These are phyloP conservation scores for Meyerozyma athensensis DNA, from an alignment of 1,139 yeast species.

Conservation along the genomic window DNA sequence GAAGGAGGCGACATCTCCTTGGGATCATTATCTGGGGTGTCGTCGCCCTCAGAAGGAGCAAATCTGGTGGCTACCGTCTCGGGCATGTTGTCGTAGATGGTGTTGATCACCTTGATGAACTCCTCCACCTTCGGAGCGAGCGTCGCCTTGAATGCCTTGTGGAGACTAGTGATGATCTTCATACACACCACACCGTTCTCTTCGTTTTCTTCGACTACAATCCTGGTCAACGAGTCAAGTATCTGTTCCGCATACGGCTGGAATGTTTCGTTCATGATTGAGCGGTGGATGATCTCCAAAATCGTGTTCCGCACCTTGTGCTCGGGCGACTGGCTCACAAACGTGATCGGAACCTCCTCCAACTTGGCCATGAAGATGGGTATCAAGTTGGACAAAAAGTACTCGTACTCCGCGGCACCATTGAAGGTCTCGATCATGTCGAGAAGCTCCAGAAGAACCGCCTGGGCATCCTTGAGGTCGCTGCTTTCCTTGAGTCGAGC, in stretches of 20 bases:
- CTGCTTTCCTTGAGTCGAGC: conserved; percentile 50
- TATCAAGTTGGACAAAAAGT: conserved; percentile 55
- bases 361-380: conserved; percentile 61
- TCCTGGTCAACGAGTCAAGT: conserved; percentile 54
- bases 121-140: conserved; percentile 72
- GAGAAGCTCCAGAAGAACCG: conserved; percentile 73
- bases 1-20: conserved; percentile 35
- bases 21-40: conserved; percentile 7
- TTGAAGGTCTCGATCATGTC: conserved; percentile 83
- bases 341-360: conserved; percentile 68
- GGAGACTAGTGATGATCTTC: conserved; percentile 84
- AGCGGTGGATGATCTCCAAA: conserved; percentile 75
- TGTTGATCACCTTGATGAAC: conserved; percentile 71
- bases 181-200: conserved; percentile 91
- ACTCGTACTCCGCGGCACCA: conserved; percentile 73
- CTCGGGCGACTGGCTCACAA: conserved; percentile 57
- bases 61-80: conserved; percentile 67
- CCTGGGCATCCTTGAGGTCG: conserved; percentile 58
- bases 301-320: conserved; percentile 72
- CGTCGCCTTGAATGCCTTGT: conserved; percentile 73
- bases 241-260: conserved; percentile 66
- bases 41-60: conserved; percentile 20
- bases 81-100: conserved; percentile 78
- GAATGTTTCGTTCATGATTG: conserved; percentile 78
- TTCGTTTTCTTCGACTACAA: conserved; percentile 78